Evolutionary conservation across 495 filamentous ascomycete species (phyloP), one percentile per base, ranked within the genome.

Genomic region (Podospora comata): DNA sequence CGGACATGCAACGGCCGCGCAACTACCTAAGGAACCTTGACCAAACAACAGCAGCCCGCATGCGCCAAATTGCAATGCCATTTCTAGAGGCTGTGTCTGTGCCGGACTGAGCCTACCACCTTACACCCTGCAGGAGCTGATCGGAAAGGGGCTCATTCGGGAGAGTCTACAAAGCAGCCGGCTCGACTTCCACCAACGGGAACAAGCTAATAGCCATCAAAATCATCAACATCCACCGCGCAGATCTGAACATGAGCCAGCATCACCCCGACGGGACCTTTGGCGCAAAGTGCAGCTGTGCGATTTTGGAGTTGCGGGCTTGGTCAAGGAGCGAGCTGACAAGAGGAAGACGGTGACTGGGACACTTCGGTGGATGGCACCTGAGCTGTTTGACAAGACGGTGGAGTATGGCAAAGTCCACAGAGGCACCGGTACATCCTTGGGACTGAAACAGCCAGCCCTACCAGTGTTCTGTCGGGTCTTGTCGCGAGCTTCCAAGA

Each of bases 281-380:
- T 75, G 91, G 67, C 96, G 95, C 3, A 84, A 84, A 20, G 84
- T 98, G 13, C 91, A 98, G 73, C 87, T 98, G 30, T 97, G 95
- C 75, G 95, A 99, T 75, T 99, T 98, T 77, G 95, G 95, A 65
- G 92, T 99, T 65, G 91, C 94, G 20, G 94, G 92, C 57, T 84
- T 96, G 65, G 83, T 97, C 57, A 92, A 97, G 71, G 91, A 86
- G 13, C 91, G 90, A 67, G 74, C 87, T 56, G 91, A 95, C 72
- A 99, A 97, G 78, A 83, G 95, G 28, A 90, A 89, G 2, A 99
- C 95, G 0, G 92, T 97, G 76, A 91, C 98, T 59, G 95, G 95
- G 13, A 98, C 95, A 5, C 92, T 91, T 15, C 88, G 97, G 78
- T 99, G 94, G 92, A 97, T 98, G 94, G 91, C 95, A 0, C 95